Conservation (phyloP, 768 basidiomycete species). For the Leccinum disarticulatum region DNA sequence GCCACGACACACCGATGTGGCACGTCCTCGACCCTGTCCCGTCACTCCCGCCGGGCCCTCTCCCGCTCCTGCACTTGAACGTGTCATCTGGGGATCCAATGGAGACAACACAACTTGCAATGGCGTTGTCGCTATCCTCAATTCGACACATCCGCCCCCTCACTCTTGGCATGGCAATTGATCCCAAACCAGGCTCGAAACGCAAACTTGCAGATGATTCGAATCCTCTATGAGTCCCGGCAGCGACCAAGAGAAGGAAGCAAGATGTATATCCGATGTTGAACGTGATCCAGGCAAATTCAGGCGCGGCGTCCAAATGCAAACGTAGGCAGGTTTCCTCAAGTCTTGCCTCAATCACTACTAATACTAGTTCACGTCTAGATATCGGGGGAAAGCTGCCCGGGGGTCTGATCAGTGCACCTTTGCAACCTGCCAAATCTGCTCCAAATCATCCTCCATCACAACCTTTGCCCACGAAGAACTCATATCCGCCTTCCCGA, state of each 20-base stretch:
- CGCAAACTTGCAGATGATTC: constrained; percentile 54
- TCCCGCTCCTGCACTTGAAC: no score
- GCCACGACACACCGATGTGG: no score
- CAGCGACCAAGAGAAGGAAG: constrained; percentile 57
- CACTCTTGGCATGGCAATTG: no score
- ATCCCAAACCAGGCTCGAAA: constrained; percentile 38
- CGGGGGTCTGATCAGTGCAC: constrained; percentile 60
- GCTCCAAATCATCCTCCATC: constrained; percentile 30
- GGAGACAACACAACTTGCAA: no score
- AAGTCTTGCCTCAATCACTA: constrained; percentile 7
- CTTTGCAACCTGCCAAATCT: constrained; percentile 35
- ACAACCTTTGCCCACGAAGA: constrained; percentile 28
- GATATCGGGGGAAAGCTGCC: constrained; percentile 63
- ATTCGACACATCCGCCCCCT: no score
- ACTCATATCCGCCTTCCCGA: constrained; percentile 28
- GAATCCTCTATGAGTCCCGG: constrained; percentile 53
- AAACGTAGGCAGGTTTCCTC: constrained; percentile 51
- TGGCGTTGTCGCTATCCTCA: no score
- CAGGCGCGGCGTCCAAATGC: constrained; percentile 52
- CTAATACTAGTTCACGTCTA: constrained; percentile 27
- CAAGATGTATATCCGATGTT: constrained; percentile 39
- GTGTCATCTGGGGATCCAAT: no score
- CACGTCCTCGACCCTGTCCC: no score
- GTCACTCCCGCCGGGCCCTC: no score
- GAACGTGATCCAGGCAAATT: constrained; percentile 34